Base-by-base conservation (phyloP, 148 eudicot genomes). In the Simmondsia chinensis region DNA sequence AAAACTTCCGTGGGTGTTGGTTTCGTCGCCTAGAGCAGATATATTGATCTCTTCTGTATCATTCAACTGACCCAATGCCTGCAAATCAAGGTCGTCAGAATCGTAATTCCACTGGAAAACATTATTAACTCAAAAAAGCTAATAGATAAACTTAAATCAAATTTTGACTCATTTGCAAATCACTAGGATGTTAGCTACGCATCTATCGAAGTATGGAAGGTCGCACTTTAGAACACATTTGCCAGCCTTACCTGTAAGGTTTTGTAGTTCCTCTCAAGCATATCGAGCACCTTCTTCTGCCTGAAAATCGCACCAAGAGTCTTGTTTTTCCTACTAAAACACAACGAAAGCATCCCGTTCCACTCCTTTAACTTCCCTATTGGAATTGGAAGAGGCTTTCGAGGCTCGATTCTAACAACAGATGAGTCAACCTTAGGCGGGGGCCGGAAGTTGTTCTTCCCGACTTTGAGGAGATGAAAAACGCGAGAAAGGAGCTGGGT, bases 361-460 rank as follows among this genome's bases (percentile, higher is more conserved):
- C 97, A 89, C 42, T 89, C 97, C 56, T 79, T 85, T 10, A 81
- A 82, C 41, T 76, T 84, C 36, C 66, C 74, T 0, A 60, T 54
- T n/a, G 75, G 70, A 18, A 70, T 67, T 12, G 95, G 87, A 27
- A 74, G 82, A 12, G 93, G 97, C 39, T 58, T 79, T 43, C 85
- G 71, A 10, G 97, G 97, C 52, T 89, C 97, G 16, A 89, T 89
- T 43, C 95, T 62, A 33, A 89, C 97, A 2, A 84, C 95, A 25
- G 95, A 89, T 4, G 97, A 89, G 50, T 89, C 97, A 6, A 89
- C 95, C 61, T 89, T 81, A 6, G 97, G 97, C 15, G 97, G 97
- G 6, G 97, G 97, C 48, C 95, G 46, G 53, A 89, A 89, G 53
- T 89, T 89, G 65, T 81, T 89, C 52, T 56, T 78, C 17, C 97